Evolutionary conservation across 345 rosid genomes (phyloP), one percentile per base, ranked within the genome.

Genomic region (Gossypium thurberi): DNA sequence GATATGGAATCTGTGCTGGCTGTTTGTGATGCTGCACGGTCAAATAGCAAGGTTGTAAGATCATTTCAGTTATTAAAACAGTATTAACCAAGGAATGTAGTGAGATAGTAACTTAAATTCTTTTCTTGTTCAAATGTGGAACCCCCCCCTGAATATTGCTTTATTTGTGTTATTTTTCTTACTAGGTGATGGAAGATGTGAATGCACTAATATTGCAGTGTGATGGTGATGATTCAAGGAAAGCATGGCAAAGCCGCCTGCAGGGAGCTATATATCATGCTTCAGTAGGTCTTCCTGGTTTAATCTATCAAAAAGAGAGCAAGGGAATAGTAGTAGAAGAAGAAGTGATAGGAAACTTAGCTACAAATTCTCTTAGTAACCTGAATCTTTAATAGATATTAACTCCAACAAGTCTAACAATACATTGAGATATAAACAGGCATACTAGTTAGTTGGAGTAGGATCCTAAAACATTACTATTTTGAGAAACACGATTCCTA

Each of bases 221-320:
- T 78, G 98, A 91, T 73, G 81, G 87, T 55, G 89, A 89, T 74
- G 94, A 92, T 60, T 87, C 87, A 52, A 81, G 79, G 77, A 87
- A 85, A 81, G 83, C 77, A 66, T 94, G 98, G 98, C 90, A 90
- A 78, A 89, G 81, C 70, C 92, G 92, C 66, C 83, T 94, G 84
- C 98, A 87, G 80, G 92, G 91, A 20, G 97, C 97, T 75, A 89
- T 88, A 68, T 92, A 94, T 79, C 89, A 81, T 85, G 88, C 93
- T 75, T 94, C 98, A 83, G 98, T 94, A 88, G 43, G 43, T 68
- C 53, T 33, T 51, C 74, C 44, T 2, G 2, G 40, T 65, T 46
- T 65, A 21, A 12, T 65, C 48, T 64, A 42, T 64, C 11, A 20
- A 18, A 64, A 43, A 12, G 26, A 7, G 2, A 23, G 33, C 3